Evolutionary conservation across 2,329 filamentous ascomycete genomes (phyloP).

Genomic region (Fusarium redolens): DNA sequence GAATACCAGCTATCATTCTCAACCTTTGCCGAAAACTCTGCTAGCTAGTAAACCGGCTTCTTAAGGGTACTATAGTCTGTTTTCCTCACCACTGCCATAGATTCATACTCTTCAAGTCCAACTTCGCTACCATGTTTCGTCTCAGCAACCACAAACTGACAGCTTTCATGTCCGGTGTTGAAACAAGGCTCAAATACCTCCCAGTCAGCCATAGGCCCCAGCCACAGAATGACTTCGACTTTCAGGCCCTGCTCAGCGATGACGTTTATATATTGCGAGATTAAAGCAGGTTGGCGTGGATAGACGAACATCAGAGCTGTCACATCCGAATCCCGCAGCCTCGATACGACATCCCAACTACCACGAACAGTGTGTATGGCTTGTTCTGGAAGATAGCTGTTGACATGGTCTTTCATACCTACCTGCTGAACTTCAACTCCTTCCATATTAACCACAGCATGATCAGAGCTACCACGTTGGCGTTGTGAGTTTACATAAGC

Average conservation of each 20-base stretch:
- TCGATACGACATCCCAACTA: conserved; percentile 46
- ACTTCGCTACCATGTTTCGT: conserved; percentile 22
- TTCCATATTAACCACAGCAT: conserved; percentile 32
- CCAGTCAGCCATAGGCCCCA: conserved; percentile 45
- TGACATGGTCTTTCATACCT: conserved; percentile 21
- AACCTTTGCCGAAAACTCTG: not conserved
- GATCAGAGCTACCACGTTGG: not conserved
- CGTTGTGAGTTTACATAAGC: conserved; percentile 6
- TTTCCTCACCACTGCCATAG: conserved; percentile 33
- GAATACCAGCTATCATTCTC: not conserved
- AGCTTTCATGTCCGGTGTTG: not conserved
- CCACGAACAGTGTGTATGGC: conserved; percentile 46
- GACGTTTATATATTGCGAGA: conserved; percentile 43
- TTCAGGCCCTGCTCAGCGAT: conserved; percentile 2
- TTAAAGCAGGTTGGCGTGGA: conserved; percentile 47
- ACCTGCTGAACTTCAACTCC: conserved; percentile 45
- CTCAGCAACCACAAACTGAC: conserved; percentile 16
- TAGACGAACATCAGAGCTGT: conserved; percentile 49
- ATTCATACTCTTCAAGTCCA: conserved; percentile 39
- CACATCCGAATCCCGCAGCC: conserved; percentile 40
- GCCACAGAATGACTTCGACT: conserved; percentile 36
- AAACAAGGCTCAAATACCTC: conserved; percentile 40
- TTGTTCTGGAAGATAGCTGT: conserved; percentile 45
- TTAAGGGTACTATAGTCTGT: not conserved
- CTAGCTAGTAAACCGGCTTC: not conserved